Percentiles rank a stretch among this genome's conserved stretches.
Evolutionary conservation across 1,284 basidiomycete genomes (phyloP).

Genomic region (Ganoderma boninense): DNA sequence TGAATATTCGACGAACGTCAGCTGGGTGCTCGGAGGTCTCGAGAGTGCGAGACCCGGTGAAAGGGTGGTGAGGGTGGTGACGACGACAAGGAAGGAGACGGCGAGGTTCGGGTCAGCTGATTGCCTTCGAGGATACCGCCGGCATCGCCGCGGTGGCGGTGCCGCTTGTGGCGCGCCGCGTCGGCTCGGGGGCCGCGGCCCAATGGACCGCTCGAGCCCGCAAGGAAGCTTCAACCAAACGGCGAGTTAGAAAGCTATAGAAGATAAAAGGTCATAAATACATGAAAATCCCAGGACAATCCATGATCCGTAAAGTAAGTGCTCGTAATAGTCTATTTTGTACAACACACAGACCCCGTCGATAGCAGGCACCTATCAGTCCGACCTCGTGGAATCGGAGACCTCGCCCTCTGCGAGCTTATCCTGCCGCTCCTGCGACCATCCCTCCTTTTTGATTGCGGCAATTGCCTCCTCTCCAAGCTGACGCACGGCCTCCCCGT

Average conservation of each 20-base stretch:
- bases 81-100: background rate
- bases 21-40: conserved; percentile 10
- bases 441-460: conserved; percentile 30
- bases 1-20: conserved; percentile 11
- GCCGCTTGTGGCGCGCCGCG: conserved; percentile 24
- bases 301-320: background rate
- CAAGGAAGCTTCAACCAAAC: background rate
- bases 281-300: background rate
- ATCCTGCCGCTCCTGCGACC: conserved; percentile 35
- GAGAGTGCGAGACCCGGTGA: background rate
- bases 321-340: background rate
- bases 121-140: conserved; percentile 19
- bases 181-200: background rate
- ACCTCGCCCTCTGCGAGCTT: conserved; percentile 16
- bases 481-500: conserved; percentile 49
- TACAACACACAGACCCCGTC: background rate
- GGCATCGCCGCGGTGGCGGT: conserved; percentile 28
- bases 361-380: background rate
- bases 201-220: background rate
- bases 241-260: background rate
- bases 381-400: conserved; percentile 16
- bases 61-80: background rate
- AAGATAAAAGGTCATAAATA: background rate
- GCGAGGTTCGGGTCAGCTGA: conserved; percentile 21
- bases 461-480: conserved; percentile 31